Base-by-base conservation (phyloP, 2,329 filamentous ascomycete genomes). In the Claviceps pusilla region DNA sequence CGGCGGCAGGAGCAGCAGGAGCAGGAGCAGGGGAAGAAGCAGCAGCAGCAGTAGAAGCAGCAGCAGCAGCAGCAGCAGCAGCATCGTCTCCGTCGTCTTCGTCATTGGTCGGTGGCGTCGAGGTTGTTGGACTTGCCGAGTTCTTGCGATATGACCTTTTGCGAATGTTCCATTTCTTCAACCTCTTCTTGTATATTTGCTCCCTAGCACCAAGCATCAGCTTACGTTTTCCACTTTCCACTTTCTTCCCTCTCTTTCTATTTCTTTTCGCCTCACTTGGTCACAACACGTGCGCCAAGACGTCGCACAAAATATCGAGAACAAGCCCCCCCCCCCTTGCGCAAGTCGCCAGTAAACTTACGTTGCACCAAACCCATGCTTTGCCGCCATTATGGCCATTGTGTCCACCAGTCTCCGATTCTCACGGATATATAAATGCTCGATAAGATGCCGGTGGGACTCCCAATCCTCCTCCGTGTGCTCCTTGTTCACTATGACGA, bases 121-220 rank as follows among this genome's bases (percentile, higher is more conserved):
- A 55, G 1, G 42, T 50, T 4, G 43, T 28, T 9, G 56, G 43
- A 16, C 46, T 51, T 14, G 48, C 53, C 14, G 51, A 39, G 12
- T 49, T 48, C 57, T 65, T 68, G 48, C 67, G 62, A 57, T 69
- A 69, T 53, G 61, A 60, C 42, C 67, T 62, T 54, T 70, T 70
- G 52, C 67, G 64, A 28, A 70, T 56, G 51, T 68, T 66, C 68
- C 68, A 70, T 57, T 69, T 70, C 58, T 66, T 68, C 48, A 70
- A 58, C 37, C 68, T 63, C 57, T 70, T 70, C 55, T 70, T 70
- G 53, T 68, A 70, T 67, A 69, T 70, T 48, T 70, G 66, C 54
- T 69, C 66, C 53, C 68, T 70, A 47, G 50, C 31, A 35, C 19
- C 7, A 35, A 29, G 7, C 14, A 48, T 48, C 29, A 48, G 46